A percentile compares a stretch with the other conserved stretches of the same genome.
Evolutionary conservation across 163 green algal species (phyloP).

Genomic region (Trebouxiophyceae sp.): DNA sequence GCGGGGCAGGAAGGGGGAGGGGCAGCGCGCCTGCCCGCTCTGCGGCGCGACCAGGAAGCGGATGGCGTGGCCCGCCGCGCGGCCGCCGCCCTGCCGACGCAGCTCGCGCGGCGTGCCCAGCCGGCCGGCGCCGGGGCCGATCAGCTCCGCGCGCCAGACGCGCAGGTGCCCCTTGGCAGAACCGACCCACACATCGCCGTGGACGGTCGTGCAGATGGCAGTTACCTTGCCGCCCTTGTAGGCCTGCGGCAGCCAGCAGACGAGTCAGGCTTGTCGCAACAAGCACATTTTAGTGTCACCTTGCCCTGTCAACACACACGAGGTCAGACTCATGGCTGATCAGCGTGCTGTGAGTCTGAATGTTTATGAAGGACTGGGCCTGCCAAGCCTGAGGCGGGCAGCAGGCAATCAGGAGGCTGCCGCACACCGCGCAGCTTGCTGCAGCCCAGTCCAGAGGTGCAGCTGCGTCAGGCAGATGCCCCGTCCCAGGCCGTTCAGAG

Average conservation of each 20-base stretch:
- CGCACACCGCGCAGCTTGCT: no score
- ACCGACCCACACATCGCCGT: conserved; percentile 67
- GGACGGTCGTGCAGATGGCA: conserved; percentile 36
- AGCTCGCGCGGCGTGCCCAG: conserved; percentile 18
- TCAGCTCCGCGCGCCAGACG: conserved; percentile 21
- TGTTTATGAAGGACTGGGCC: no score
- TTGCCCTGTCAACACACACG: no score
- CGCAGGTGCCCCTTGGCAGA: conserved; percentile 46
- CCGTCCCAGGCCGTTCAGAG: no score
- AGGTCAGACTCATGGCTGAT: no score
- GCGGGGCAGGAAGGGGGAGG: neutral
- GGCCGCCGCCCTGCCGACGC: conserved; percentile 17
- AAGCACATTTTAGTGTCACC: no score
- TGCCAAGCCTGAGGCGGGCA: no score
- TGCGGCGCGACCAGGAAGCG: conserved; percentile 26
- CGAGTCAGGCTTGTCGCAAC: no score
- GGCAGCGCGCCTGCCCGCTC: conserved; percentile 25
- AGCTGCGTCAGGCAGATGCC: no score
- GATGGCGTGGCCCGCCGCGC: conserved; percentile 37
- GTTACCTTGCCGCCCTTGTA: conserved; percentile 38
- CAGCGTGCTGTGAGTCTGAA: no score
- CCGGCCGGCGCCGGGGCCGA: neutral
- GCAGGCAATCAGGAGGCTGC: no score
- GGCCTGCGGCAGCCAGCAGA: conserved; percentile 31
- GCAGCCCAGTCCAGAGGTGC: no score